Percentiles rank a stretch among this genome's conserved stretches.
Conservation (phyloP, 2,329 filamentous ascomycete genomes). For the Metarhizium robertsii region DNA sequence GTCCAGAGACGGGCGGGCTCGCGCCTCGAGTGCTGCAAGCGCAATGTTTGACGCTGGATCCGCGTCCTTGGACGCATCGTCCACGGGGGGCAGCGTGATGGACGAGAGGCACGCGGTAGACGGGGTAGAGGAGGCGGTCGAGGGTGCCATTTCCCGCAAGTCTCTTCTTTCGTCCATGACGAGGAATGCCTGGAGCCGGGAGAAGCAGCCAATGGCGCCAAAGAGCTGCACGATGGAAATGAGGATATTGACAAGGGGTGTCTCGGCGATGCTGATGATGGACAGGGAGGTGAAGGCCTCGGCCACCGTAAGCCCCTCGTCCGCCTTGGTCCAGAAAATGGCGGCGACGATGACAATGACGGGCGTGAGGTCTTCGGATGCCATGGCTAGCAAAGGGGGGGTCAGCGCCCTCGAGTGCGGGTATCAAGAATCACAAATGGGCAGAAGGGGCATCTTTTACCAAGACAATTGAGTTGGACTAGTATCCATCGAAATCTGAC, state of each 20-base stretch:
- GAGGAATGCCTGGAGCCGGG: slow-evolving; percentile 23
- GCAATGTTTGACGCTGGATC: neutral
- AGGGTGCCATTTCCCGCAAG: neutral
- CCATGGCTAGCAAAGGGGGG: slow-evolving; percentile 9
- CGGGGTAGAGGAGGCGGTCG: neutral
- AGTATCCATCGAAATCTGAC: slow-evolving; percentile 25
- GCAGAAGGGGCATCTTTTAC: slow-evolving; percentile 9
- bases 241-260: slow-evolving; percentile 23
- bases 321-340: slow-evolving; percentile 21
- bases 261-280: slow-evolving; percentile 22
- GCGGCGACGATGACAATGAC: slow-evolving; percentile 23
- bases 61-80: neutral
- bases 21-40: neutral
- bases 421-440: neutral
- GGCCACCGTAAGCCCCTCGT: slow-evolving; percentile 20
- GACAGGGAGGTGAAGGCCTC: slow-evolving; percentile 27
- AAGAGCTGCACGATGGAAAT: slow-evolving; percentile 23
- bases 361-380: slow-evolving; percentile 20
- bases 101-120: neutral
- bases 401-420: neutral
- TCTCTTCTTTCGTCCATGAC: slow-evolving; percentile 15
- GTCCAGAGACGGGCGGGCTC: neutral
- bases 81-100: neutral
- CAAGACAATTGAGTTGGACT: slow-evolving; percentile 20
- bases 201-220: slow-evolving; percentile 22